Evolutionary conservation across 371 early-diverging fungal species (phyloP).

Genomic region (Mortierella polycephala): DNA sequence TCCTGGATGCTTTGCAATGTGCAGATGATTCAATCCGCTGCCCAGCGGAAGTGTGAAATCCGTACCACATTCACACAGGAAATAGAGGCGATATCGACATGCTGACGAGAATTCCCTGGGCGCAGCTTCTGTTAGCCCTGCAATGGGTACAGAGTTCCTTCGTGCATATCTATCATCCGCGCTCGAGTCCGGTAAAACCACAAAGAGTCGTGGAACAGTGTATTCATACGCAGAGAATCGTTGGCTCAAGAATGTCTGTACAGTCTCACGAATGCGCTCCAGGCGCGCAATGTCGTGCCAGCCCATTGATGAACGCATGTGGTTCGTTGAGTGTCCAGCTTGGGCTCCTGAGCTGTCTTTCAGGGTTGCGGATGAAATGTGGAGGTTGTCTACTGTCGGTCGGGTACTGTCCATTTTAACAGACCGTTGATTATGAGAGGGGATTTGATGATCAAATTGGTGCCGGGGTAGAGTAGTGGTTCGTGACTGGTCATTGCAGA

Average conservation of each 20-base stretch:
- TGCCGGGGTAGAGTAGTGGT: background rate
- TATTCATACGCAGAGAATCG: conserved; percentile 39
- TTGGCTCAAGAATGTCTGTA: conserved; percentile 19
- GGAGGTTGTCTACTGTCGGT: conserved; percentile 21
- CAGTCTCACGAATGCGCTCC: conserved; percentile 24
- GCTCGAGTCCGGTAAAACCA: conserved; percentile 27
- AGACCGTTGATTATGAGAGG: background rate
- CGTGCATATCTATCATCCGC: background rate
- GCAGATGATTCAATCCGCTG: conserved; percentile 50
- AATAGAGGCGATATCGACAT: conserved; percentile 32
- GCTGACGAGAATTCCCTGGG: background rate
- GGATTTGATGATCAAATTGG: background rate
- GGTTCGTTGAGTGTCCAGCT: background rate
- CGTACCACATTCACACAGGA: conserved; percentile 42
- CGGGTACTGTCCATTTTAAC: background rate
- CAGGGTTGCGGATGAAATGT: background rate
- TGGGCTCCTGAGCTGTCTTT: background rate
- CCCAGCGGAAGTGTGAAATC: conserved; percentile 46
- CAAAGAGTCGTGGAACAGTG: conserved; percentile 43
- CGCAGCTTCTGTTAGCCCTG: background rate
- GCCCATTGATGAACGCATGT: background rate
- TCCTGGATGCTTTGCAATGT: conserved; percentile 45
- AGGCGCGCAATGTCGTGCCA: conserved; percentile 11
- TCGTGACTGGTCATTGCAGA: background rate
- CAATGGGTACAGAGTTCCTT: background rate